Evolutionary conservation across 768 basidiomycete genomes (phyloP).

Genomic region (Suillus sp.): DNA sequence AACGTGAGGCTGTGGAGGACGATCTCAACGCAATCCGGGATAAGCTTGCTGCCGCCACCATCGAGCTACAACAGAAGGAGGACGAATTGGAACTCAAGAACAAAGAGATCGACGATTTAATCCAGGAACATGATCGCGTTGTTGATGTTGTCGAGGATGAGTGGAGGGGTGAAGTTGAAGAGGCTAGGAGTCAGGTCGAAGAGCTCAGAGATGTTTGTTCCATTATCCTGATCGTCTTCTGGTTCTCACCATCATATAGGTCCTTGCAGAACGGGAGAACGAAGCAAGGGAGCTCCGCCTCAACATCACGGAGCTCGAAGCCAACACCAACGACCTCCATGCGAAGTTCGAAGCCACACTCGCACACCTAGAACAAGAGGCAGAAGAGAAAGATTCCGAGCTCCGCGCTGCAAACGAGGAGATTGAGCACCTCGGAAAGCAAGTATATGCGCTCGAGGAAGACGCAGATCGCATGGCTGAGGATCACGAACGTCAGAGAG

Average conservation of each 20-base stretch:
- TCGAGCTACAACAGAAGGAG: conserved; percentile 84
- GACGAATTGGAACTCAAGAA: conserved; percentile 83
- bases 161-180: conserved; percentile 88
- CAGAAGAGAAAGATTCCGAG: conserved; percentile 79
- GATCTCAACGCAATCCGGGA: conserved; percentile 73
- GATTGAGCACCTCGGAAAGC: conserved; percentile 78
- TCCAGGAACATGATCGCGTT: conserved; percentile 71
- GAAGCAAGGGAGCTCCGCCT: conserved; percentile 77
- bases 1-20: conserved; percentile 78
- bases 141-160: conserved; percentile 77
- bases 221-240: neutral
- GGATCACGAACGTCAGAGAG: conserved; percentile 63
- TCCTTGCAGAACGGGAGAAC: conserved; percentile 75
- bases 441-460: conserved; percentile 84
- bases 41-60: conserved; percentile 75
- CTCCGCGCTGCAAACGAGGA: conserved; percentile 72
- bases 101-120: conserved; percentile 76
- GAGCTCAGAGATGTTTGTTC: conserved; percentile 70
- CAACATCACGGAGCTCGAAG: conserved; percentile 74
- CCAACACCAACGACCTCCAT: conserved; percentile 68
- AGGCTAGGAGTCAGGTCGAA: conserved; percentile 74
- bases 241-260: conserved; percentile 42
- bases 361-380: conserved; percentile 75
- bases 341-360: conserved; percentile 74
- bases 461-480: conserved; percentile 78